Percentiles rank a stretch among this genome's conserved stretches.
These are phyloP conservation scores for Dioscorea cayenensis DNA, from an alignment of 116 monocot genomes.

Conservation along the genomic window DNA sequence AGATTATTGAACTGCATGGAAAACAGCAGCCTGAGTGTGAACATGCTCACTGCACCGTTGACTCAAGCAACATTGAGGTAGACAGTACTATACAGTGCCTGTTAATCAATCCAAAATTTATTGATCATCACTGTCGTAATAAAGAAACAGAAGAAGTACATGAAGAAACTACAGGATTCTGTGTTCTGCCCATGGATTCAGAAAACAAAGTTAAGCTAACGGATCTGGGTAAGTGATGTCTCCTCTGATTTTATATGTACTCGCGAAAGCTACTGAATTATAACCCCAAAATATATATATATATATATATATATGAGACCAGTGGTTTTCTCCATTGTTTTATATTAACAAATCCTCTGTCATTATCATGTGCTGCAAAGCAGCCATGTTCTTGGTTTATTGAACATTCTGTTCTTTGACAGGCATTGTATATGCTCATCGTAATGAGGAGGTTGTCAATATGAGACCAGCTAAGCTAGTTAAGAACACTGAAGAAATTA, in stretches of 20 bases:
- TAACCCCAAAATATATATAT: background rate
- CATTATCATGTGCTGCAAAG: background rate
- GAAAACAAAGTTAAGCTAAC: constrained; percentile 18
- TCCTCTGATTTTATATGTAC: background rate
- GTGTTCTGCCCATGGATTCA: background rate
- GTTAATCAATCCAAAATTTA: constrained; percentile 8
- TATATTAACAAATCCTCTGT: background rate
- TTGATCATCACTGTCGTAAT: constrained; percentile 3
- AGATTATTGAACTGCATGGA: constrained; percentile 63
- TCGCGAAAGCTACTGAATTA: background rate
- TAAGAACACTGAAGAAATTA: constrained; percentile 11
- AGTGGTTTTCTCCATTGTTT: background rate
- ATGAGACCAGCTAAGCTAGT: constrained; percentile 15
- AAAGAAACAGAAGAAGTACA: background rate
- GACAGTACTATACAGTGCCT: constrained; percentile 2
- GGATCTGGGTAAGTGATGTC: constrained; percentile 53
- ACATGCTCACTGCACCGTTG: background rate
- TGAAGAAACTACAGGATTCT: constrained; percentile 6
- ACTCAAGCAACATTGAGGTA: constrained; percentile 13
- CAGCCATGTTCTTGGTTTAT: background rate
- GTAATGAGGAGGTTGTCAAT: constrained; percentile 87
- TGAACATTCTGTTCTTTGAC: constrained; percentile 1
- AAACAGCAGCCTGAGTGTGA: constrained; percentile 15
- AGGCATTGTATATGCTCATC: constrained; percentile 84
- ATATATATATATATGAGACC: no score